Evolutionary conservation across 1,284 basidiomycete genomes (phyloP), one percentile per base, ranked within the genome.

Genomic region (Gymnopus androsaceus): DNA sequence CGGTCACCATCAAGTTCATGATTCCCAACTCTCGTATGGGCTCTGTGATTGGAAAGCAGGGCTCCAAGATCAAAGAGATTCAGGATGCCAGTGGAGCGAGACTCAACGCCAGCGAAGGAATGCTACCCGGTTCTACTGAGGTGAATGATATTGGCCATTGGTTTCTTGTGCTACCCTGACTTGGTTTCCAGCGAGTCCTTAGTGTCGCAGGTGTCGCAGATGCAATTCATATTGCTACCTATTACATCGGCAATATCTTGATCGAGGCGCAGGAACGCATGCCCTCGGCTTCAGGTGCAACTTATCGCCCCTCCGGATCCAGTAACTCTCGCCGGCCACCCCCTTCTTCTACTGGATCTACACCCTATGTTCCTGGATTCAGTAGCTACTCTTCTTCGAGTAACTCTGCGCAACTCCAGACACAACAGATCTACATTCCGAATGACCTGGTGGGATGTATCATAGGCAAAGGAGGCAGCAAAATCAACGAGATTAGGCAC

Each of bases 1-100:
- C 97, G 23, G 96, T 98, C 55, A 99, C 97, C 25, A 98, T 99
- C 80, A 97, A 98, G 74, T 98, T 97, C 72, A 98, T 99, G 87
- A 96, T 99, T 52, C 97, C 97, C 63, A 98, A 99, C 76, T 96
- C 95, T 15, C 90, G 96, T 58, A 99, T 99, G 97, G 97, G 97
- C 34, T 97, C 94, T 33, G 94, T 99, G 58, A 99, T 99, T 66
- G 97, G 97, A 59, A 98, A 97, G 72, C 91, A 90, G 61, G 97
- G 97, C 25, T 88, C 89, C 53, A 99, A 99, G 75, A 99, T 99
- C 74, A 99, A 98, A 77, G 97, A 99, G 76, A 99, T 99, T 66
- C 97, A 99, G 72, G 97, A 99, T 68, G 96, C 96, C 12, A 95
- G 92, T 61, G 97, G 97, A 34, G 97, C 97, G 7, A 80, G 95